Conservation (phyloP, 306 rosid genomes). For the Quercus alba region DNA sequence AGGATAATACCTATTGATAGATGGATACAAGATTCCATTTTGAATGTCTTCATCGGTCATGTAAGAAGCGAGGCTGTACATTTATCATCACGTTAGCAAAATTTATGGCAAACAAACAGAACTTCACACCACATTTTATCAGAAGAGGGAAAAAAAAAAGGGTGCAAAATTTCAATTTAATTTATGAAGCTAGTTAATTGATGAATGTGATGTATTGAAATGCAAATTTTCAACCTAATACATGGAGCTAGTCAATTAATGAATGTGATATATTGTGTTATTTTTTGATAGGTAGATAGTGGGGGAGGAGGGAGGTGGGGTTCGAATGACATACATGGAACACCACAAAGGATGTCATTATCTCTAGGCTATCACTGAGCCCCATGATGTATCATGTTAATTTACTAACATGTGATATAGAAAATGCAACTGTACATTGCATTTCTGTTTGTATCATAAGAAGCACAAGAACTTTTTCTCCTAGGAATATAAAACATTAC, state of each 20-base stretch:
- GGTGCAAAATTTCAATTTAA: neutral
- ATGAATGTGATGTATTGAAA: too few relatives aligned
- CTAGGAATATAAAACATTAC: neutral
- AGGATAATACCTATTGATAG: slow-evolving; percentile 58
- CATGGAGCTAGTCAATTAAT: neutral
- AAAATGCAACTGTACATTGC: neutral
- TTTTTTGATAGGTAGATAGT: too few relatives aligned
- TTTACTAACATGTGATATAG: neutral
- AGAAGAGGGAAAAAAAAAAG: slow-evolving; percentile 2
- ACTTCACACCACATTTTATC: slow-evolving; percentile 1
- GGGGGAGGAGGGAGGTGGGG: too few relatives aligned
- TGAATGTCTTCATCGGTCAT: slow-evolving; percentile 78
- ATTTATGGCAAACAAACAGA: slow-evolving; percentile 19
- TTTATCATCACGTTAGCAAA: slow-evolving; percentile 37
- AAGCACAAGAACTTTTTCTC: neutral
- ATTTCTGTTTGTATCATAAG: neutral
- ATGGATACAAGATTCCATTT: slow-evolving; percentile 82
- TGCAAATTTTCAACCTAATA: too few relatives aligned
- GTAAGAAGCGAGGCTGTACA: slow-evolving; percentile 87
- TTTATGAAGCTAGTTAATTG: slow-evolving; percentile 1
- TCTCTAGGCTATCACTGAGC: too few relatives aligned
- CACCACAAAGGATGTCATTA: too few relatives aligned
- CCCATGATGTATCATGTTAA: neutral
- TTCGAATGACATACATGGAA: too few relatives aligned
- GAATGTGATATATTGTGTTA: neutral